phyloP scores from a whole-genome alignment of 1,139 yeast species.

The Kazachstania sp. region DNA sequence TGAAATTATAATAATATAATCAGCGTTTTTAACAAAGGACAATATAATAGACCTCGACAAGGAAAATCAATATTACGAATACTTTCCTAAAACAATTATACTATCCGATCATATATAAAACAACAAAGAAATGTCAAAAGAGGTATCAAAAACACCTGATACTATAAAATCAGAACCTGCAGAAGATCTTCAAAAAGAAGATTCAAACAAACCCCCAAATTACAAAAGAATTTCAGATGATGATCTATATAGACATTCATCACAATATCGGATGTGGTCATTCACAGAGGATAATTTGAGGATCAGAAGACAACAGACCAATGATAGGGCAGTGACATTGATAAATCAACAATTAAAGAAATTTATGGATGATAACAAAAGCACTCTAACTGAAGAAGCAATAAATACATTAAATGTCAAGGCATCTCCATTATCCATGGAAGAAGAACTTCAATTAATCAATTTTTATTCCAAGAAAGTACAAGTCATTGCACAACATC shows the following conservation, averaged over 20 bases:
- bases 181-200: background rate
- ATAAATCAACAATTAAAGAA: constrained; percentile 36
- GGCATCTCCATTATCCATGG: constrained; percentile 45
- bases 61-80: too few species aligned
- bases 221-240: constrained; percentile 48
- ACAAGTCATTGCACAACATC: constrained; percentile 47
- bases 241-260: constrained; percentile 77
- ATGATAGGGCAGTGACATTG: constrained; percentile 42
- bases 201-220: constrained; percentile 12
- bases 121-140: background rate
- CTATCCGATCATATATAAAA: too few species aligned
- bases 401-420: constrained; percentile 33
- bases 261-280: constrained; percentile 84
- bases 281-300: constrained; percentile 52
- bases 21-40: too few species aligned
- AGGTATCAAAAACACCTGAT: background rate
- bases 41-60: too few species aligned
- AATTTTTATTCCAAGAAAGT: constrained; percentile 66
- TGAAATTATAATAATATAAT: too few species aligned
- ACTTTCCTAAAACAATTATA: too few species aligned
- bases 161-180: background rate
- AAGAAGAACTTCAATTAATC: constrained; percentile 64
- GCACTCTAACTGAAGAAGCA: constrained; percentile 29
- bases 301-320: constrained; percentile 40
- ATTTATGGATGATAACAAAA: constrained; percentile 30